A percentile compares a stretch with the other conserved stretches of the same genome.
Evolutionary conservation across 495 filamentous ascomycete genomes (phyloP).

Genomic region (Neurospora sp.): DNA sequence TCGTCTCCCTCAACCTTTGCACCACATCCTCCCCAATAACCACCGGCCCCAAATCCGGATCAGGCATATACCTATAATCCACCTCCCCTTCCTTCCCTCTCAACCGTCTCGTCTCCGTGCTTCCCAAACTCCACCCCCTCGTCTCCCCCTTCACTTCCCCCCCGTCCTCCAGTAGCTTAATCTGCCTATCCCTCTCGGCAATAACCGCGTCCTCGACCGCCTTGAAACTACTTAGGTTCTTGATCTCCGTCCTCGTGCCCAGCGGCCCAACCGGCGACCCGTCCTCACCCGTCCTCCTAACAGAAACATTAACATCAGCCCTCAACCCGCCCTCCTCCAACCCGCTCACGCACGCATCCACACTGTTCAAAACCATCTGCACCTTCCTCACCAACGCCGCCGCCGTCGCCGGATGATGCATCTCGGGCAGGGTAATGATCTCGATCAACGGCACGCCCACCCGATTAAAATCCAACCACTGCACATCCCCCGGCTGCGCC

Average conservation of each 20-base stretch:
- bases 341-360: slow-evolving; percentile 73
- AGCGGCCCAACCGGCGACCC: not conserved
- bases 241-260: slow-evolving; percentile 73
- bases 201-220: slow-evolving; percentile 89
- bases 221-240: slow-evolving; percentile 91
- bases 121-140: slow-evolving; percentile 78
- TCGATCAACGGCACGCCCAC: slow-evolving; percentile 86
- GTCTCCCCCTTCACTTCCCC: slow-evolving; percentile 80
- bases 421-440: slow-evolving; percentile 84
- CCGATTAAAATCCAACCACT: slow-evolving; percentile 88
- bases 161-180: slow-evolving; percentile 65
- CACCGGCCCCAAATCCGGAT: slow-evolving; percentile 80
- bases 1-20: slow-evolving; percentile 31
- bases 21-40: slow-evolving; percentile 64
- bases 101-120: slow-evolving; percentile 65
- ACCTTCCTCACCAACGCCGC: slow-evolving; percentile 83
- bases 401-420: slow-evolving; percentile 74
- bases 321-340: slow-evolving; percentile 90
- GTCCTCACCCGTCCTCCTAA: slow-evolving; percentile 43
- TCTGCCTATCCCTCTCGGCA: slow-evolving; percentile 84
- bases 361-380: slow-evolving; percentile 68
- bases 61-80: slow-evolving; percentile 97
- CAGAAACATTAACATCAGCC: slow-evolving; percentile 92
- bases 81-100: slow-evolving; percentile 95
- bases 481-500: slow-evolving; percentile 58